Conservation (phyloP, 306 rosid genomes). For the Cicer judaicum region DNA sequence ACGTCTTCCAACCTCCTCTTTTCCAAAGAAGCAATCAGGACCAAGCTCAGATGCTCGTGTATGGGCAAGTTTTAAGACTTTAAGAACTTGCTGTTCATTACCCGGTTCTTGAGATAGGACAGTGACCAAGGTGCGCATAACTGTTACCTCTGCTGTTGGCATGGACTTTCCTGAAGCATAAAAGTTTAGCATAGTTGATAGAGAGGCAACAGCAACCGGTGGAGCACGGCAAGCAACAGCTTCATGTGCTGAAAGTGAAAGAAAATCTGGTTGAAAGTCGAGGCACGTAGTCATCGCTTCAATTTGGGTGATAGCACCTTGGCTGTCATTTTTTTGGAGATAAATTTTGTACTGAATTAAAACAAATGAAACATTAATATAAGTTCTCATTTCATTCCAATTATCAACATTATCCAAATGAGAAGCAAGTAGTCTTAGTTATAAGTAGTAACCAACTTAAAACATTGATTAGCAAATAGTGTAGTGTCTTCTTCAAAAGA, state of each 20-base stretch:
- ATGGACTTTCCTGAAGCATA: constrained; percentile 72
- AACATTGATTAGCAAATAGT: constrained; percentile 1
- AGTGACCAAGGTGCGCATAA: constrained; percentile 82
- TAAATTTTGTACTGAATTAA: constrained; percentile 79
- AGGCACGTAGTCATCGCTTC: constrained; percentile 85
- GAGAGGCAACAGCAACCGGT: constrained; percentile 79
- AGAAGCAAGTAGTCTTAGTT: constrained; percentile 34
- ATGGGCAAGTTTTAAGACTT: constrained; percentile 65
- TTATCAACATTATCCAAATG: constrained; percentile 16
- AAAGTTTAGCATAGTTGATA: constrained; percentile 71
- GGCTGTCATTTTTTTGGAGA: constrained; percentile 78
- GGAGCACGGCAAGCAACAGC: constrained; percentile 91
- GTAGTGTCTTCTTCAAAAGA: not conserved
- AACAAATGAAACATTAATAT: constrained; percentile 40
- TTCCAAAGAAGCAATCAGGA: constrained; percentile 73
- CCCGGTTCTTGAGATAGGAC: constrained; percentile 73
- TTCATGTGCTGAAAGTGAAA: constrained; percentile 95
- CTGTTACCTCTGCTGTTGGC: constrained; percentile 79
- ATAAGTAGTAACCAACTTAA: constrained; percentile 28
- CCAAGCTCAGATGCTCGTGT: constrained; percentile 72
- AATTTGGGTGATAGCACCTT: constrained; percentile 72
- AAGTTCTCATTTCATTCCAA: constrained; percentile 28
- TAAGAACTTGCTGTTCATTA: constrained; percentile 66
- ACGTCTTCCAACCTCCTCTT: constrained; percentile 84
- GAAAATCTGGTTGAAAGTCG: constrained; percentile 83